phyloP scores from a whole-genome alignment of 116 monocot species.

The Cymodocea nodosa region DNA sequence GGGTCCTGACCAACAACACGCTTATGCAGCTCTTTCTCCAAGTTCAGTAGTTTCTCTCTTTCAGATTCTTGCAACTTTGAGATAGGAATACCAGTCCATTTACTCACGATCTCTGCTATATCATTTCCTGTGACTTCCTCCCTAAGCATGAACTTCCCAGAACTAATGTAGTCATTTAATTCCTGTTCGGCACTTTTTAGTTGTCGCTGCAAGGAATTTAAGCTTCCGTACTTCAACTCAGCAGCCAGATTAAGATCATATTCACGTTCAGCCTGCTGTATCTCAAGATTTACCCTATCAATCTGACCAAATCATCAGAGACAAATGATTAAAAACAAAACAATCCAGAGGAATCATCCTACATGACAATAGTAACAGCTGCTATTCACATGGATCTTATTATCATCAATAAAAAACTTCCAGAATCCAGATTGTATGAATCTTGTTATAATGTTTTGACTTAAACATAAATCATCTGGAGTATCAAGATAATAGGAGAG shows the following conservation, averaged over 20 bases:
- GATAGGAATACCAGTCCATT: conserved; percentile 98
- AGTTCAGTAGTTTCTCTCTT: conserved; percentile 73
- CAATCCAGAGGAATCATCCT: too few relatives aligned
- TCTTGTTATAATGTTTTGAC: too few relatives aligned
- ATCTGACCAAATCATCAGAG: conserved; percentile 36
- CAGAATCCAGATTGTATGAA: too few relatives aligned
- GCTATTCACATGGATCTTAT: too few relatives aligned
- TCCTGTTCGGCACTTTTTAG: conserved; percentile 80
- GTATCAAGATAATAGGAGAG: too few relatives aligned
- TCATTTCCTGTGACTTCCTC: conserved; percentile 91
- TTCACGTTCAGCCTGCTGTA: conserved; percentile 94
- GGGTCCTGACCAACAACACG: conserved; percentile 94
- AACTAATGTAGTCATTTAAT: conserved; percentile 72
- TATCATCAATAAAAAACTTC: too few relatives aligned
- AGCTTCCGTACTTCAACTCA: conserved; percentile 91
- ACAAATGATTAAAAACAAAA: background rate
- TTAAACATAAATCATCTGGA: too few relatives aligned
- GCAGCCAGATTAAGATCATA: conserved; percentile 96
- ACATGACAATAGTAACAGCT: too few relatives aligned
- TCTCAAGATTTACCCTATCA: conserved; percentile 96
- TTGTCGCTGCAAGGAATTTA: conserved; percentile 84
- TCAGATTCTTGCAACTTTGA: conserved; percentile 95
- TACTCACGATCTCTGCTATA: conserved; percentile 96
- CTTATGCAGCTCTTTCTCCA: conserved; percentile 94
- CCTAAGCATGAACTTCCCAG: conserved; percentile 93